A percentile compares a stretch with the other conserved stretches of the same genome.
These are phyloP conservation scores for Mortierella alpina DNA, from an alignment of 192 early-diverging fungal genomes.

Conservation along the genomic window DNA sequence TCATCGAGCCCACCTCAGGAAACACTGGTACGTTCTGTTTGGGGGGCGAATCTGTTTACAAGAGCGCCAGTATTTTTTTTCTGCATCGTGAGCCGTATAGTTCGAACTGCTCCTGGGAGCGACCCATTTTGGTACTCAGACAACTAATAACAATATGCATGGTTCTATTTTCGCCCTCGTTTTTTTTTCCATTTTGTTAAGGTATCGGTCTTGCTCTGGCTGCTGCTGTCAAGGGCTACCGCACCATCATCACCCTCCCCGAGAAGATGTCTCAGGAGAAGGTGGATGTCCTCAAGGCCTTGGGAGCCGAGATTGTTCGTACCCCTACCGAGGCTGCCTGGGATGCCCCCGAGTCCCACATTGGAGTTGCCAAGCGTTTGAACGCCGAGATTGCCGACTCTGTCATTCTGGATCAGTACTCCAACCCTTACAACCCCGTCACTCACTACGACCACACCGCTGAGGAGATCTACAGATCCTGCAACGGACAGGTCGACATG, in stretches of 20 bases:
- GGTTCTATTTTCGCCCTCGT: not conserved
- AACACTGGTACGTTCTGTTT: conserved; percentile 82
- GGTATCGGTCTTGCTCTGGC: conserved; percentile 95
- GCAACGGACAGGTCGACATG: conserved; percentile 94
- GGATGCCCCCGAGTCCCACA: conserved; percentile 99
- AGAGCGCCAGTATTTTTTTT: conserved; percentile 5
- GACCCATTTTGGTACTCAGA: too few relatives aligned
- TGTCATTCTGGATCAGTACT: conserved; percentile 97
- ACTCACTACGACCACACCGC: conserved; percentile 96
- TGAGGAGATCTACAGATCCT: conserved; percentile 84
- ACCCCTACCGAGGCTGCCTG: conserved; percentile 99
- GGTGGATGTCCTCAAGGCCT: conserved; percentile 96
- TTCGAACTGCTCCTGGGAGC: not conserved
- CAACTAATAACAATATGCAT: too few relatives aligned
- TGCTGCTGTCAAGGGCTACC: conserved; percentile 99
- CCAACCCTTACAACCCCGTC: conserved; percentile 96
- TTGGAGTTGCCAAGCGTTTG: conserved; percentile 94
- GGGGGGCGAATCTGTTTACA: not conserved
- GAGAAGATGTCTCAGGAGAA: conserved; percentile 99
- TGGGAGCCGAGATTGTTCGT: conserved; percentile 97
- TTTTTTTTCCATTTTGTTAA: conserved; percentile 31
- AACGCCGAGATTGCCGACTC: conserved; percentile 96
- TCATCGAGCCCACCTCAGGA: conserved; percentile 99
- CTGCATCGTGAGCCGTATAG: not conserved
- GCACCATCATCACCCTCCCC: conserved; percentile 97